Percentiles rank a stretch among this genome's conserved stretches.
Conservation (phyloP, 2,329 filamentous ascomycete species). For the Dactylellina parvicollis region DNA sequence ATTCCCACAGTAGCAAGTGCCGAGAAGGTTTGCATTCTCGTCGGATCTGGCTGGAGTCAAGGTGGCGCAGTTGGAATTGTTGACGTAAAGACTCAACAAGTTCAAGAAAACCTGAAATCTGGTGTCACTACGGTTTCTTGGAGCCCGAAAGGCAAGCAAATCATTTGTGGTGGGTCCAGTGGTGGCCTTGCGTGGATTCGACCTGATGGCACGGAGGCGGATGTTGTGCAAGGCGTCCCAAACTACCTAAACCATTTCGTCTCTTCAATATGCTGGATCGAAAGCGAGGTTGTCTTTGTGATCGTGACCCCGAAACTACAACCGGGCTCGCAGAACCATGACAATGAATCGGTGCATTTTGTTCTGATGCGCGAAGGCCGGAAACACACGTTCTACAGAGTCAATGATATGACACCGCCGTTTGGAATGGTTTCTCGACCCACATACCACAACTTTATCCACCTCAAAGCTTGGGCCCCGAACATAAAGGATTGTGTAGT, state of each 20-base stretch:
- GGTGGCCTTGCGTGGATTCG: conserved; percentile 85
- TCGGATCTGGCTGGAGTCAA: conserved; percentile 70
- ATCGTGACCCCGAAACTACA: conserved; percentile 75
- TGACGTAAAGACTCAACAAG: conserved; percentile 82
- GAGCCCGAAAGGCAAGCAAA: conserved; percentile 92
- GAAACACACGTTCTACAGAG: conserved; percentile 76
- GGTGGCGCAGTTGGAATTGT: conserved; percentile 39
- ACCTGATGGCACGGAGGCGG: conserved; percentile 79
- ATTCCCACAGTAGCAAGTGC: conserved; percentile 80
- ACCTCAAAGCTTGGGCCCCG: conserved; percentile 82
- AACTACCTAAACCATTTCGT: conserved; percentile 75
- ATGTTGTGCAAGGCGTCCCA: conserved; percentile 79
- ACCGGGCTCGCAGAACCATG: conserved; percentile 41
- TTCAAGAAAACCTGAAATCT: conserved; percentile 74
- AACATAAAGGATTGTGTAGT: conserved; percentile 83
- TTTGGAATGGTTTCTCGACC: conserved; percentile 73
- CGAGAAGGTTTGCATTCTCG: conserved; percentile 81
- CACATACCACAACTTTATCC: conserved; percentile 79
- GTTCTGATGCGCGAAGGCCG: conserved; percentile 74
- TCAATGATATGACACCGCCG: conserved; percentile 78
- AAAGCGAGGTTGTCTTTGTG: conserved; percentile 83
- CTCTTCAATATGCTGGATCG: conserved; percentile 84
- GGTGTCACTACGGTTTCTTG: conserved; percentile 86
- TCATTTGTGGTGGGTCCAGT: conserved; percentile 84
- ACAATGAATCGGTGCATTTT: conserved; percentile 73